These are phyloP conservation scores for Gyrodon lividus DNA, from an alignment of 768 basidiomycete genomes.

Conservation along the genomic window DNA sequence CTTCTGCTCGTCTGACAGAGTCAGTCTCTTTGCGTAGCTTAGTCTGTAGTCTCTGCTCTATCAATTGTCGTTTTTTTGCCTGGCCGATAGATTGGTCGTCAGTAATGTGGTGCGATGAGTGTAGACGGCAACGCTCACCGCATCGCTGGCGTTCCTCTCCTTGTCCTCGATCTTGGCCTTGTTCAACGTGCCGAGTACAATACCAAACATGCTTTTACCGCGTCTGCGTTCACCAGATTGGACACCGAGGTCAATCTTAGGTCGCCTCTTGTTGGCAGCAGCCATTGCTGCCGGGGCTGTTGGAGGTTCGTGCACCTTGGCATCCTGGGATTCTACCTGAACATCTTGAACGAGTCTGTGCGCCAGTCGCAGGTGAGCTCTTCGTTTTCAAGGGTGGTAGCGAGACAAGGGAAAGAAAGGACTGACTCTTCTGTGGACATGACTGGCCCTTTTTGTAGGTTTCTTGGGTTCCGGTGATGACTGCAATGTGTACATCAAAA, in stretches of 20 bases:
- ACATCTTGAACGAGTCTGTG: conserved; percentile 33
- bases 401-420: background rate
- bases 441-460: conserved; percentile 21
- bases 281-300: conserved; percentile 48
- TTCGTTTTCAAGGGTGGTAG: background rate
- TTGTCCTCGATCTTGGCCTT: conserved; percentile 88
- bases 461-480: background rate
- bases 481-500: too few relatives aligned
- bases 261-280: conserved; percentile 57
- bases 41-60: conserved; percentile 81
- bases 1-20: conserved; percentile 80
- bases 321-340: conserved; percentile 29
- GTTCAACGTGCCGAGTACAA: conserved; percentile 79
- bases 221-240: conserved; percentile 67
- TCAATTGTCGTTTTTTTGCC: conserved; percentile 82
- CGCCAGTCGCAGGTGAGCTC: background rate
- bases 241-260: conserved; percentile 65
- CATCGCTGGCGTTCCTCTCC: conserved; percentile 81
- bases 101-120: conserved; percentile 4
- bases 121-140: conserved; percentile 44
- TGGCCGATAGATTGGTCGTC: conserved; percentile 27
- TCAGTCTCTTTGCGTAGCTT: conserved; percentile 86
- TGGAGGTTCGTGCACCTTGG: conserved; percentile 38
- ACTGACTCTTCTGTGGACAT: conserved; percentile 59
- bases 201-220: conserved; percentile 86